A percentile compares a stretch with the other conserved stretches of the same genome.
These are phyloP conservation scores for Phytophthora brassicae DNA, from an alignment of 352 stramenopile genomes.

Conservation along the genomic window DNA sequence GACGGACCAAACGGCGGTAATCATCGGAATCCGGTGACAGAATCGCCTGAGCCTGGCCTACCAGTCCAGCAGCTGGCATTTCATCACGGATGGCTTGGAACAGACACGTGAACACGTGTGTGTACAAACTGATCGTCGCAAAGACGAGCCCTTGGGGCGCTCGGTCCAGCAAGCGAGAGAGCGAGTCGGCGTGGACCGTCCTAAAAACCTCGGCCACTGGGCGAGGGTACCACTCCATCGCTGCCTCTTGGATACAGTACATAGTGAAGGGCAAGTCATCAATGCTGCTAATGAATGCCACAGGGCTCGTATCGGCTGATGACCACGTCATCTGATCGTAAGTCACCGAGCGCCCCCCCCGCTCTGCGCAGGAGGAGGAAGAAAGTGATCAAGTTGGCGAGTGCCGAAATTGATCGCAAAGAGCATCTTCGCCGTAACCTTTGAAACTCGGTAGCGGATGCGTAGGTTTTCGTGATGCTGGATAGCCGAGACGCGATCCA, in stretches of 20 bases:
- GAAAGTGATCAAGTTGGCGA: neutral
- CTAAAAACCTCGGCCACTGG: neutral
- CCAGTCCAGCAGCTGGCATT: neutral
- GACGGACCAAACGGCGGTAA: neutral
- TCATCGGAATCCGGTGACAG: neutral
- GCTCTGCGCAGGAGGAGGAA: neutral
- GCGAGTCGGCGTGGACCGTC: neutral
- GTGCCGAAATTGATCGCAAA: slow-evolving; percentile 9
- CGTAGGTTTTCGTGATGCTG: neutral
- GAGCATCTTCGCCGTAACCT: slow-evolving; percentile 14
- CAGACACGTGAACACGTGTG: neutral
- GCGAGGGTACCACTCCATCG: neutral
- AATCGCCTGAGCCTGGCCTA: neutral
- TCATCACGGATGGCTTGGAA: neutral
- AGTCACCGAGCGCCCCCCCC: neutral
- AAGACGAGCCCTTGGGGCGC: neutral
- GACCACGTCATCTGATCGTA: neutral
- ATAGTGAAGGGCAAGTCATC: neutral
- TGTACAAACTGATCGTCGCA: slow-evolving; percentile 1
- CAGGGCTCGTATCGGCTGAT: neutral
- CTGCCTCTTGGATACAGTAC: neutral
- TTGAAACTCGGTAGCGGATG: neutral
- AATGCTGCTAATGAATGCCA: neutral
- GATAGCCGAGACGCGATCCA: slow-evolving; percentile 10
- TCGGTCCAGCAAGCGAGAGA: neutral